A percentile compares a stretch with the other conserved stretches of the same genome.
These are phyloP conservation scores for Diaporthe longicolla DNA, from an alignment of 2,329 filamentous ascomycete genomes.

Conservation along the genomic window DNA sequence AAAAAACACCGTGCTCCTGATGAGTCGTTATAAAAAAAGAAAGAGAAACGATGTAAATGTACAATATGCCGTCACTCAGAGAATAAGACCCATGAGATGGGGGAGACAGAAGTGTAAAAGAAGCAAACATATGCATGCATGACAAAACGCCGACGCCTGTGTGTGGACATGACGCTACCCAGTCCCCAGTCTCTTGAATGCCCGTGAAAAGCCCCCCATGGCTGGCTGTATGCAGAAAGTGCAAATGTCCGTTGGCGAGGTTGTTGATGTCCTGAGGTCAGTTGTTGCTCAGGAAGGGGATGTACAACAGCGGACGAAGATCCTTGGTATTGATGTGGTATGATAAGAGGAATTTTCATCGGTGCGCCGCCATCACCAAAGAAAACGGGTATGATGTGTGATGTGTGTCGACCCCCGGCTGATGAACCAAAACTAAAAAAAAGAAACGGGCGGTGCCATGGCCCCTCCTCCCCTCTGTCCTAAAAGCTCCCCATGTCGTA, in stretches of 20 bases:
- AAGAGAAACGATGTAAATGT: constrained; percentile 29
- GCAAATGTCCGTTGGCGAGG: constrained; percentile 32
- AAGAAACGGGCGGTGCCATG: constrained; percentile 18
- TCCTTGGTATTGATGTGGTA: constrained; percentile 41
- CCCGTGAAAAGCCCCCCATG: constrained; percentile 38
- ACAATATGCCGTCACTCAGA: constrained; percentile 35
- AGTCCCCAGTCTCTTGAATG: constrained; percentile 39
- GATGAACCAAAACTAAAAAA: constrained; percentile 25
- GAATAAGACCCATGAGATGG: constrained; percentile 48
- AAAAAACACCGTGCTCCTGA: constrained; percentile 37
- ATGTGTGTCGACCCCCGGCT: constrained; percentile 28
- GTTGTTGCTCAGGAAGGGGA: constrained; percentile 37
- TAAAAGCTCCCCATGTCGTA: constrained; percentile 4
- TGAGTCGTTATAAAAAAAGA: constrained; percentile 21
- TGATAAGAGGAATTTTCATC: constrained; percentile 38
- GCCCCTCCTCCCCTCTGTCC: constrained; percentile 1
- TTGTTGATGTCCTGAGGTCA: constrained; percentile 36
- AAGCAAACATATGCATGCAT: constrained; percentile 14
- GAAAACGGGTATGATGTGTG: constrained; percentile 37
- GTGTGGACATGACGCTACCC: constrained; percentile 40
- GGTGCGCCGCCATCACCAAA: constrained; percentile 40
- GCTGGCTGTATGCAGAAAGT: constrained; percentile 40
- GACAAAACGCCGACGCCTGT: constrained; percentile 36
- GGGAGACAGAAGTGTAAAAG: neutral
- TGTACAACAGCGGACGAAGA: constrained; percentile 33